These are phyloP conservation scores for Hanseniaspora clermontiae DNA, from an alignment of 805 yeast species.

Conservation along the genomic window DNA sequence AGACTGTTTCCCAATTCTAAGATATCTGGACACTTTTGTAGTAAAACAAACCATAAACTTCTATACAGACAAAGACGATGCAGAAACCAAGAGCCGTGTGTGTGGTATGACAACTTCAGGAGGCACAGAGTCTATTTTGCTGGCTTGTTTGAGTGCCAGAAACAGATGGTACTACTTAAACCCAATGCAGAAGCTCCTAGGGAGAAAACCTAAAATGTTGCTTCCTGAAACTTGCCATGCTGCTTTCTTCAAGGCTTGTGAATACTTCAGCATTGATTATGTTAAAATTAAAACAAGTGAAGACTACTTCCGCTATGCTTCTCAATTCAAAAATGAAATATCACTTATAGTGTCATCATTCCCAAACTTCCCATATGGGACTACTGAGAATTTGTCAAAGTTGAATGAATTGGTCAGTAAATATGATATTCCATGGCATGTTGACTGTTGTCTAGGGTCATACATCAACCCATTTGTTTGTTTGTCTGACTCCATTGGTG, in stretches of 20 bases:
- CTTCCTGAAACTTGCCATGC: constrained; percentile 90
- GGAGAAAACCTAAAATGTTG: constrained; percentile 67
- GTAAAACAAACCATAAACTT: constrained; percentile 77
- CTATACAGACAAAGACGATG: constrained; percentile 28
- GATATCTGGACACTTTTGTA: constrained; percentile 93
- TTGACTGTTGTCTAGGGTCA: constrained; percentile 92
- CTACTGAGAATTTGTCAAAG: constrained; percentile 73
- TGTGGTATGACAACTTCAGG: constrained; percentile 85
- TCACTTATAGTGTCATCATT: constrained; percentile 84
- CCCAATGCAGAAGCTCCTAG: constrained; percentile 45
- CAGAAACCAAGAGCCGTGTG: constrained; percentile 17
- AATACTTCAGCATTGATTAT: constrained; percentile 74
- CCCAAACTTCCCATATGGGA: constrained; percentile 95
- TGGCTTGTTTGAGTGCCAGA: constrained; percentile 82
- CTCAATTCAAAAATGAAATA: constrained; percentile 43
- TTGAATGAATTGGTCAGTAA: constrained; percentile 52
- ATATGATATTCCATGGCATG: constrained; percentile 66
- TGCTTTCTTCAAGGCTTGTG: constrained; percentile 85
- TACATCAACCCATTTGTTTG: constrained; percentile 44
- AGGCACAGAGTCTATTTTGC: constrained; percentile 83
- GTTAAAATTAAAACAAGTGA: constrained; percentile 43
- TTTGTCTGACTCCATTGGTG: constrained; percentile 79
- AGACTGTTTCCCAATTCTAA: constrained; percentile 88
- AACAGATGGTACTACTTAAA: constrained; percentile 32
- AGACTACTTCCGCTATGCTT: constrained; percentile 53